Percentiles rank a stretch among this genome's conserved stretches.
These are phyloP conservation scores for Cladosporium sp. DNA, from an alignment of 2,329 filamentous ascomycete genomes.

Conservation along the genomic window DNA sequence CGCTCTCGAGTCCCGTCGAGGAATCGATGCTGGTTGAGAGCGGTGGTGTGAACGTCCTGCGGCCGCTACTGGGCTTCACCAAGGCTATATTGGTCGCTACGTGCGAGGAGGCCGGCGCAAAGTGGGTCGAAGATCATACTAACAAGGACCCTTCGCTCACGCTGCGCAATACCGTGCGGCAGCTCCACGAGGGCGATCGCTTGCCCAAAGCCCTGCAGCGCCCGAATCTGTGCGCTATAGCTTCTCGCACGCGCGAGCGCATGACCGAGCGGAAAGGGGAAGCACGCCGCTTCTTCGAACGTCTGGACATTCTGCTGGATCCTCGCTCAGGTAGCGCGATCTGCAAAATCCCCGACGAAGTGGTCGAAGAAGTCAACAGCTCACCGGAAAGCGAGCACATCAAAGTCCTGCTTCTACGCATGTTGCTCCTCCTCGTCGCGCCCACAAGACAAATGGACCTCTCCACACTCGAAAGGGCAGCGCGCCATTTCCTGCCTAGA, in stretches of 20 bases:
- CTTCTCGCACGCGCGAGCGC: conserved; percentile 48
- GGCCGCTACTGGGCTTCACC: conserved; percentile 65
- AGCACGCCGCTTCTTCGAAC: conserved; percentile 53
- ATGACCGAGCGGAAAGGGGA: conserved; percentile 46
- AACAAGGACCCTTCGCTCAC: conserved; percentile 77
- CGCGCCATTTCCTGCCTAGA: conserved; percentile 38
- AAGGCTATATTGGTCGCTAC: conserved; percentile 73
- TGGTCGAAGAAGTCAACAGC: neutral
- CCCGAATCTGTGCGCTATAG: conserved; percentile 58
- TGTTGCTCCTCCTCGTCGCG: conserved; percentile 47
- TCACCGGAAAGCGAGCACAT: conserved; percentile 10
- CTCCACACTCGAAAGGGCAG: conserved; percentile 39
- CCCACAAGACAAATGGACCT: conserved; percentile 42
- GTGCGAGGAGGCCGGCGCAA: conserved; percentile 62
- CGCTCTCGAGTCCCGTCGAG: neutral
- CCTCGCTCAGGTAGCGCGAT: conserved; percentile 28
- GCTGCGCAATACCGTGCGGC: conserved; percentile 72
- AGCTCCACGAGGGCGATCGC: conserved; percentile 54
- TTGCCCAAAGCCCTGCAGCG: conserved; percentile 70
- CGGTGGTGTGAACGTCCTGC: conserved; percentile 62
- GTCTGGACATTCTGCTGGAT: conserved; percentile 44
- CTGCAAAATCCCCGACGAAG: conserved; percentile 12
- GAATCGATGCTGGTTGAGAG: conserved; percentile 45
- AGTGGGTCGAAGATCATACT: conserved; percentile 81
- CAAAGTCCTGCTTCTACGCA: conserved; percentile 44